A percentile compares a stretch with the other conserved stretches of the same genome.
Evolutionary conservation across 441 rosid genomes (phyloP).

Genomic region (Euphorbia schlechtendalii): DNA sequence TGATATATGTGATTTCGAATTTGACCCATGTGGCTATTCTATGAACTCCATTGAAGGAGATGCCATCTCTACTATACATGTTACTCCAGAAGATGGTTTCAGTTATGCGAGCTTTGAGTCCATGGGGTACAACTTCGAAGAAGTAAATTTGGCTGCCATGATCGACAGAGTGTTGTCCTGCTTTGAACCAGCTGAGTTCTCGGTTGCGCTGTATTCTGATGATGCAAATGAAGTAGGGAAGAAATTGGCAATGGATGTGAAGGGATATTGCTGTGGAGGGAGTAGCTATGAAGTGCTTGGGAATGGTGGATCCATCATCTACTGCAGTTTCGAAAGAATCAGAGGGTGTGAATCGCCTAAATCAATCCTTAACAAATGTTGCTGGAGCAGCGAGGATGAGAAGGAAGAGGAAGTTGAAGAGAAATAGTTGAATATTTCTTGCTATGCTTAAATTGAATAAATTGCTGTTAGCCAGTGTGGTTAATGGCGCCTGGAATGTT

Average conservation of each 20-base stretch:
- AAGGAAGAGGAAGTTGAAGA: slow-evolving; percentile 33
- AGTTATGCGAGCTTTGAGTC: slow-evolving; percentile 84
- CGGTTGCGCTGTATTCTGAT: slow-evolving; percentile 48
- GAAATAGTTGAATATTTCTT: slow-evolving; percentile 1
- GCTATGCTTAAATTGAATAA: not conserved
- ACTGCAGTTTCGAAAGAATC: slow-evolving; percentile 36
- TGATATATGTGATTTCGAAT: slow-evolving; percentile 66
- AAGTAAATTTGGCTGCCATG: slow-evolving; percentile 30
- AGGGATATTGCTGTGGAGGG: slow-evolving; percentile 38
- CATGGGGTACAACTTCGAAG: slow-evolving; percentile 43
- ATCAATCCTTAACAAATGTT: slow-evolving; percentile 42
- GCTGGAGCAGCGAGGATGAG: slow-evolving; percentile 57
- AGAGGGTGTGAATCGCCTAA: slow-evolving; percentile 36
- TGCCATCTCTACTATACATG: slow-evolving; percentile 70
- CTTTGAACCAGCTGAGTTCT: slow-evolving; percentile 56
- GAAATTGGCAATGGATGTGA: slow-evolving; percentile 10
- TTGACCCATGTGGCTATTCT: slow-evolving; percentile 79
- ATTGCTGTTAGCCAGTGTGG: not conserved
- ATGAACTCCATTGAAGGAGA: slow-evolving; percentile 65
- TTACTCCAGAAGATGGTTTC: slow-evolving; percentile 73
- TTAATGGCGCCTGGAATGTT: not conserved
- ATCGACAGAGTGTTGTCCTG: slow-evolving; percentile 54
- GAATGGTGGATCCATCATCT: slow-evolving; percentile 44
- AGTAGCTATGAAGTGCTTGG: slow-evolving; percentile 43
- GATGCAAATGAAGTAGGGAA: slow-evolving; percentile 5